These are phyloP conservation scores for Obelidium mucronatum DNA, from an alignment of 192 early-diverging fungal species.

Conservation along the genomic window DNA sequence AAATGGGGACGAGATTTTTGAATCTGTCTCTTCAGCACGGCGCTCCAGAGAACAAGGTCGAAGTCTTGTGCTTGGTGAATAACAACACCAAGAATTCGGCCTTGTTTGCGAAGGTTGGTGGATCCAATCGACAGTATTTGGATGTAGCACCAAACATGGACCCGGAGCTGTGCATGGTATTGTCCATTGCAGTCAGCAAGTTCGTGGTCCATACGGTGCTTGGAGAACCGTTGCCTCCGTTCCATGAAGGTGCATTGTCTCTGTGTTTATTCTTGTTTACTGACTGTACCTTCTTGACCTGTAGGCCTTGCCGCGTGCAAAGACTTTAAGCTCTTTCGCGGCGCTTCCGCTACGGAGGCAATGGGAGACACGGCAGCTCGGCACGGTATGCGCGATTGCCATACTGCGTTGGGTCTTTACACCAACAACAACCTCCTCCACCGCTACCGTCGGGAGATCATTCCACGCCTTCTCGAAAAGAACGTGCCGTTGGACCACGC, in stretches of 20 bases:
- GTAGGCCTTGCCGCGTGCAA: no score
- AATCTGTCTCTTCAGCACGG: background rate
- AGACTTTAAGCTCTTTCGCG: background rate
- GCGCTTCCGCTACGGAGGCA: background rate
- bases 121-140: background rate
- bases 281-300: no score
- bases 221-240: background rate
- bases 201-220: background rate
- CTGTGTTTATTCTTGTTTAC: no score
- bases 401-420: background rate
- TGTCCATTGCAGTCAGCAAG: background rate
- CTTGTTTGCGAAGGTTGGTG: background rate
- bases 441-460: background rate
- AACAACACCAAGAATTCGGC: background rate
- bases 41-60: background rate
- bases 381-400: background rate
- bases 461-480: background rate
- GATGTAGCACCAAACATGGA: background rate
- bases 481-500: background rate
- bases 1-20: background rate
- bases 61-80: background rate
- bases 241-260: background rate
- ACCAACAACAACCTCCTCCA: background rate
- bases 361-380: background rate
- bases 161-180: background rate